A percentile compares a stretch with the other conserved stretches of the same genome.
Conservation (phyloP, 1,284 basidiomycete genomes). For the Ceratobasidium sp. region DNA sequence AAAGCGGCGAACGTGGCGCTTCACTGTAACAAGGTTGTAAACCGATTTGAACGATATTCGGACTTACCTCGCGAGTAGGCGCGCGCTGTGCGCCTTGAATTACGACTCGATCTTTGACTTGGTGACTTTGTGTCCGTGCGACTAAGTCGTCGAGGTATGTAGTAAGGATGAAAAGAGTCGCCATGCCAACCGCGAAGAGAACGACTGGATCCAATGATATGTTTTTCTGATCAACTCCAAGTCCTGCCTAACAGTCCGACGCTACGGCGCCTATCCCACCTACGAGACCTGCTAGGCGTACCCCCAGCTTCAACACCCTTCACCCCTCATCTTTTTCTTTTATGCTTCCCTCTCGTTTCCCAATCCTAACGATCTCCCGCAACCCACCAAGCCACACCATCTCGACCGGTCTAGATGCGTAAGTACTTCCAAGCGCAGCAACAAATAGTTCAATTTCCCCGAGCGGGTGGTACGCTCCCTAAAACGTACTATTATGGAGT, state of each 20-base stretch:
- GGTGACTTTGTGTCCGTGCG: conserved; percentile 50
- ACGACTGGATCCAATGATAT: background rate
- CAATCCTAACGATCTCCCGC: conserved; percentile 47
- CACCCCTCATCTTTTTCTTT: conserved; percentile 50
- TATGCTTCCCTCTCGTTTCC: conserved; percentile 30
- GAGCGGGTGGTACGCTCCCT: conserved; percentile 45
- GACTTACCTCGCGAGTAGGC: conserved; percentile 78
- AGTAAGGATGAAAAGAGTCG: background rate
- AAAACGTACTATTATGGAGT: conserved; percentile 40
- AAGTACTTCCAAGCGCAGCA: conserved; percentile 45
- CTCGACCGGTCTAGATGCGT: conserved; percentile 44
- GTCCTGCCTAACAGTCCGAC: background rate
- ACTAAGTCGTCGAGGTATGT: background rate
- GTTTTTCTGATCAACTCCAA: background rate
- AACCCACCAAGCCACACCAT: conserved; percentile 49
- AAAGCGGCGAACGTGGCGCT: conserved; percentile 80
- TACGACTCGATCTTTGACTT: conserved; percentile 64
- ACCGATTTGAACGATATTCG: background rate
- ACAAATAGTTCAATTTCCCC: conserved; percentile 47
- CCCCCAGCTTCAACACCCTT: conserved; percentile 15
- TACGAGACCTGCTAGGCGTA: background rate
- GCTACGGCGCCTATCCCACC: background rate
- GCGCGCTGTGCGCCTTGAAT: conserved; percentile 83
- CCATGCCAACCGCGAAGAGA: background rate
- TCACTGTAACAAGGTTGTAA: conserved; percentile 67